Base-by-base conservation (phyloP, 1,284 basidiomycete species). In the Sphaerobolus stellatus region DNA sequence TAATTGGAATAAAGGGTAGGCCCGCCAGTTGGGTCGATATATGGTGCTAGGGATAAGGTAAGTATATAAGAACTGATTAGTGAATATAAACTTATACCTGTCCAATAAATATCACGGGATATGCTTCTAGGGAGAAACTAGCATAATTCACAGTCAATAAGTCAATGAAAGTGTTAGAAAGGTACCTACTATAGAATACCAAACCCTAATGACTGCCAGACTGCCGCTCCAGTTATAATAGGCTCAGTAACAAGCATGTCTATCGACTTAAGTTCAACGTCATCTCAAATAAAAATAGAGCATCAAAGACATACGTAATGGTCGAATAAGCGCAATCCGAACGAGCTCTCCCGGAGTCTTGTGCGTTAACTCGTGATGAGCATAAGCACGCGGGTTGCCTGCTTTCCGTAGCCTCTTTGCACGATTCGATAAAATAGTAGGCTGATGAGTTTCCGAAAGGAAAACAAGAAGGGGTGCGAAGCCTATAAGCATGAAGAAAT, bases 61-160 rank as follows among this genome's bases (percentile, higher is more conserved):
- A 38, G 29, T 29, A 3, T 18, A 29, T 8, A n/a, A n/a, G 41
- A 24, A 27, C n/a, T n/a, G n/a, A 24, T n/a, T 28, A 11, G 5
- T n/a, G n/a, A 6, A 5, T n/a, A 33, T 16, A 5, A 20, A 24
- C 46, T 8, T 43, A n/a, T n/a, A 61, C 61, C 54, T 65, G 62
- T 33, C 45, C 41, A 7, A 65, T 52, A 47, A 68, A 67, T 9
- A 69, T 63, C 14, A 67, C 56, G 3, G 65, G 63, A 38, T 62
- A 68, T 3, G 60, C 61, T 48, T 69, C 66, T 43, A 69, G 67
- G 56, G 63, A 66, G 58, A 68, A 66, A 29, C 58, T 60, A 36
- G 14, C 9, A 29, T 25, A 2, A 5, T 22, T 3, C 38, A 18
- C 16, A 14, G 24, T n/a, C n/a, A 20, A n/a, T 45, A 11, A 29